Percentiles rank a stretch among this genome's conserved stretches.
Evolutionary conservation across 306 rosid species (phyloP).

Genomic region (Biancaea sappan): DNA sequence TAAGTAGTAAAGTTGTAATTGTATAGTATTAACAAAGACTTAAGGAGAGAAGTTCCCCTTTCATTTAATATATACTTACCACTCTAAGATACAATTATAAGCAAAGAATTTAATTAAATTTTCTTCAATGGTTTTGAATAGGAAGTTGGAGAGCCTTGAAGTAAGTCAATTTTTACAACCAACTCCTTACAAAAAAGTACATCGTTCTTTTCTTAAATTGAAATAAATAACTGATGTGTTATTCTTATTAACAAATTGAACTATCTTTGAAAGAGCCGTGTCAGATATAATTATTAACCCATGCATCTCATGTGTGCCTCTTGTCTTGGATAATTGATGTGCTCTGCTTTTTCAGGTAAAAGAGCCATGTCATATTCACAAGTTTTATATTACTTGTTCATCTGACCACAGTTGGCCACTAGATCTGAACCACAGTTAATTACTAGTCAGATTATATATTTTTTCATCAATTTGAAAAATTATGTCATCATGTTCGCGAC

Average conservation of each 20-base stretch:
- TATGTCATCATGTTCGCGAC: too few relatives aligned
- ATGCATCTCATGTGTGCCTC: too few relatives aligned
- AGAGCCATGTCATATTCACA: not conserved
- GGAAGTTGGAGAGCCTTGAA: constrained; percentile 88
- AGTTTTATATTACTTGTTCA: constrained; percentile 17
- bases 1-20: too few relatives aligned
- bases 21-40: too few relatives aligned
- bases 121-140: constrained; percentile 47
- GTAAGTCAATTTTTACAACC: constrained; percentile 50
- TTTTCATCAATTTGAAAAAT: too few relatives aligned
- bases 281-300: too few relatives aligned
- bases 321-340: too few relatives aligned
- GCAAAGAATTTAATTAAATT: constrained; percentile 23
- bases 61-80: too few relatives aligned
- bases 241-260: constrained; percentile 23
- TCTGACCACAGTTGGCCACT: not conserved
- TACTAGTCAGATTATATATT: too few relatives aligned
- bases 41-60: too few relatives aligned
- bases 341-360: too few relatives aligned
- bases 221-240: not conserved
- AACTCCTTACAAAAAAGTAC: not conserved
- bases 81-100: not conserved
- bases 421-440: too few relatives aligned
- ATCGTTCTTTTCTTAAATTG: not conserved
- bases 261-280: constrained; percentile 49